phyloP scores from a whole-genome alignment of 208 protist species.

The Leishmania gerbilli region DNA sequence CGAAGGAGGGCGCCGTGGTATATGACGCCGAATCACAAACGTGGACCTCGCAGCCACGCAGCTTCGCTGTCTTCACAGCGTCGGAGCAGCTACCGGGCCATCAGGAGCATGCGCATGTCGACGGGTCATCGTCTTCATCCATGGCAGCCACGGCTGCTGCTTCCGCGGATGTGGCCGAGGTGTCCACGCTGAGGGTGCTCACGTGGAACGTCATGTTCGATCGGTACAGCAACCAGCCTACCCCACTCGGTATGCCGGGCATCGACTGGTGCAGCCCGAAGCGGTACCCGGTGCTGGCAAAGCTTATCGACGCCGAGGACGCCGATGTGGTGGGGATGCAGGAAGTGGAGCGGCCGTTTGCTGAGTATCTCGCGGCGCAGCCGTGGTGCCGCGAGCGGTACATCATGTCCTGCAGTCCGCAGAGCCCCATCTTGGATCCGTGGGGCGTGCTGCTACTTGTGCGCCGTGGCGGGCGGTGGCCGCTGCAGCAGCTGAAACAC shows the following conservation, averaged over 20 bases:
- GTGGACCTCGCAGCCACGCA: constrained; percentile 25
- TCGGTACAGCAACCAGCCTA: constrained; percentile 87
- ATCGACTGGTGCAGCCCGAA: constrained; percentile 91
- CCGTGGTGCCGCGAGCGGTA: constrained; percentile 77
- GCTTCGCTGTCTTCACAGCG: constrained; percentile 1
- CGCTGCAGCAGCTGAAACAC: constrained; percentile 58
- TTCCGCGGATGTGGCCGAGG: background rate
- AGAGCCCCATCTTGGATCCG: constrained; percentile 61
- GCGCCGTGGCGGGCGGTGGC: constrained; percentile 45
- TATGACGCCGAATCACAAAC: constrained; percentile 23
- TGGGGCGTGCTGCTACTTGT: constrained; percentile 88
- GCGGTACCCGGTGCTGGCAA: constrained; percentile 86
- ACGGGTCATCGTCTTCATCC: background rate
- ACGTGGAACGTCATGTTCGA: constrained; percentile 95
- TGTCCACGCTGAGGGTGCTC: constrained; percentile 57
- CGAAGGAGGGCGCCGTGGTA: constrained; percentile 13
- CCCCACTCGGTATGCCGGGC: constrained; percentile 89
- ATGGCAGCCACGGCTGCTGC: background rate
- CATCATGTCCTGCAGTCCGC: constrained; percentile 66
- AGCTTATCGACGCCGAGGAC: constrained; percentile 68
- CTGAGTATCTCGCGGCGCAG: constrained; percentile 66
- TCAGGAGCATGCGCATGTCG: background rate
- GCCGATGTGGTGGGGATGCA: constrained; percentile 92
- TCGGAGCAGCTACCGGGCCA: background rate
- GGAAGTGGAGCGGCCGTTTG: constrained; percentile 85